Evolutionary conservation across 2,329 filamentous ascomycete genomes (phyloP), one percentile per base, ranked within the genome.

Genomic region (Claviceps maximensis): DNA sequence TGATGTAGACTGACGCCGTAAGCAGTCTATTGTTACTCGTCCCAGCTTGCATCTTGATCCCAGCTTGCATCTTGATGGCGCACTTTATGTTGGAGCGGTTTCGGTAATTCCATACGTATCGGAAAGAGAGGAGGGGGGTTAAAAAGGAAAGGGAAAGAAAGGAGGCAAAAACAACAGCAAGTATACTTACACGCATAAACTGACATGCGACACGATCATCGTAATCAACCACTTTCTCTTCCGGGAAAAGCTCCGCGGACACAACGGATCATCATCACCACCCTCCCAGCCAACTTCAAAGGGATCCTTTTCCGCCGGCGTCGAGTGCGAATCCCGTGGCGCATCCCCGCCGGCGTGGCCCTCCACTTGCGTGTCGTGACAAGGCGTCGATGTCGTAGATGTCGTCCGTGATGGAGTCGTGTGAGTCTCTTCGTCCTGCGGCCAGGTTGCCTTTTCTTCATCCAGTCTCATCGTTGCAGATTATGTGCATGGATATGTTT

Each of bases 171-270:
- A 29, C 29, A 29, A 4, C 4, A 4, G 29, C 29, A 46, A 10
- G 2, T 9, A 17, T 31, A 82, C 86, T 76, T 77, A 90, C 85
- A 95, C 89, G 67, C 87, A 91, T 55, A 93, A 74, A 47, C 87
- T 87, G 8, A 84, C 86, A 53, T 77, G 65, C 10, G 83, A 82
- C n/a, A 89, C 76, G 54, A 95, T 84, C 38, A 82, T 59, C 1
- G 90, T 82, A 56, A 95, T 84, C 31, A 82, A 53, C 91, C 91
- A 96, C 63, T 90, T 90, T 56, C 80, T 78, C n/a, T 69, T 63
- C 19, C 67, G 75, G 17, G 68, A 70, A 71, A 88, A 82, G 64
- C 79, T 88, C 54, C 84, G 80, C 0, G 90, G 90, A 60, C 84
- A 86, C 67, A 80, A 65, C 0, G 86, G 83, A 64, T 96, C 90